Evolutionary conservation across 2,329 filamentous ascomycete genomes (phyloP), one percentile per base, ranked within the genome.

Genomic region (Aschersonia sp.): DNA sequence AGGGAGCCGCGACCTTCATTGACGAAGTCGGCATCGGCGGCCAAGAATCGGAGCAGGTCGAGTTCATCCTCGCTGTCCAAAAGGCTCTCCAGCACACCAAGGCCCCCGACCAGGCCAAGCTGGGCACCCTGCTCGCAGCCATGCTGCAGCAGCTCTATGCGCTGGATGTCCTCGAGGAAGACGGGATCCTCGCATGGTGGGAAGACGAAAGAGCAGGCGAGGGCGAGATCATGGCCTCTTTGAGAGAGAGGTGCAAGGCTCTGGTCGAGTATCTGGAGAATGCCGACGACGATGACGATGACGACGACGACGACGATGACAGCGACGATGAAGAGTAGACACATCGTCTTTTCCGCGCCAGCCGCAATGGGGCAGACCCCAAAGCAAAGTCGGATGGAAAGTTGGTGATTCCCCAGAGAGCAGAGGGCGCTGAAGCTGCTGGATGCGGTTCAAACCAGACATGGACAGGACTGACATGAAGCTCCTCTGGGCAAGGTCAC

Each of bases 181-280:
- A 95, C 41, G 88, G 84, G 0, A 85, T 95, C 54, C 68, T 90
- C 56, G 75, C 76, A 44, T 98, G 92, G 92, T 97, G 89, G 89
- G 76, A 72, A 22, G 83, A 94, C 61, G 72, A 75, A 44, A 64
- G 81, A 57, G 82, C 83, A 5, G 74, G 67, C 30, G 80, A 79
- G 48, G 79, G 72, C 11, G 83, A 84, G 48, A 76, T 77, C 47
- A 78, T 95, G 81, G 65, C 66, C 50, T 74, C 68, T 45, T 77
- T 95, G 12, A 81, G 82, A 61, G 77, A 76, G 51, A 84, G 84
- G 67, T 87, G 85, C 49, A 73, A 79, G 57, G 79, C 81, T 46
- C 77, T 97, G 62, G 81, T 97, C 43, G 86, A 94, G 58, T 87
- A 89, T 80, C 64, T 90, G 55, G 83, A 83, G 58, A 82, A 88